Percentiles rank a stretch among this genome's conserved stretches.
phyloP scores from a whole-genome alignment of 2,329 filamentous ascomycete species.

The Tolypocladium amazonense region DNA sequence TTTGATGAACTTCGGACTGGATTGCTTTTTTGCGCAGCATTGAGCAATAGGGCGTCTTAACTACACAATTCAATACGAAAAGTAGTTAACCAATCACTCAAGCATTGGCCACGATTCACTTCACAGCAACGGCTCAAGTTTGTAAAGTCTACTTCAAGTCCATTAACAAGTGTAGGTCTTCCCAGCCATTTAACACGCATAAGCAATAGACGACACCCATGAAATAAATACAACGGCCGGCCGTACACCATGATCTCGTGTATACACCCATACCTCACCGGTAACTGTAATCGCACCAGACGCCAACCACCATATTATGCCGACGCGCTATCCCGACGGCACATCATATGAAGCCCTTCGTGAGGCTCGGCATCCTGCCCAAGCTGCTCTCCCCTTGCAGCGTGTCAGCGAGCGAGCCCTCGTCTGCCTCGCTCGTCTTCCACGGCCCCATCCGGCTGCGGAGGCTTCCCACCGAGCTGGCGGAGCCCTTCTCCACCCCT shows the following conservation, averaged over 20 bases:
- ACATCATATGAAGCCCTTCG: conserved; percentile 62
- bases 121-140: neutral
- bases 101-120: neutral
- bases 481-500: conserved; percentile 48
- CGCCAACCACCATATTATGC: neutral
- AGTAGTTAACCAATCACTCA: too few relatives aligned
- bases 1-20: too few relatives aligned
- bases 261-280: neutral
- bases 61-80: too few relatives aligned
- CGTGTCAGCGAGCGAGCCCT: conserved; percentile 34
- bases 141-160: neutral
- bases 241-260: neutral
- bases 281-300: neutral
- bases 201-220: neutral
- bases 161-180: neutral
- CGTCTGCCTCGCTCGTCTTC: conserved; percentile 28
- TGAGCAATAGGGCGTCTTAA: too few relatives aligned
- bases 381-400: conserved; percentile 57
- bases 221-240: neutral
- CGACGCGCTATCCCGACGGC: neutral
- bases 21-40: too few relatives aligned
- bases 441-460: conserved; percentile 23
- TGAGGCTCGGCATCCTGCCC: conserved; percentile 54
- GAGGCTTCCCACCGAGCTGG: conserved; percentile 35
- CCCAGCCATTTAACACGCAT: neutral